Evolutionary conservation across 2,329 filamentous ascomycete genomes (phyloP).

Genomic region (Ophiostoma ips): DNA sequence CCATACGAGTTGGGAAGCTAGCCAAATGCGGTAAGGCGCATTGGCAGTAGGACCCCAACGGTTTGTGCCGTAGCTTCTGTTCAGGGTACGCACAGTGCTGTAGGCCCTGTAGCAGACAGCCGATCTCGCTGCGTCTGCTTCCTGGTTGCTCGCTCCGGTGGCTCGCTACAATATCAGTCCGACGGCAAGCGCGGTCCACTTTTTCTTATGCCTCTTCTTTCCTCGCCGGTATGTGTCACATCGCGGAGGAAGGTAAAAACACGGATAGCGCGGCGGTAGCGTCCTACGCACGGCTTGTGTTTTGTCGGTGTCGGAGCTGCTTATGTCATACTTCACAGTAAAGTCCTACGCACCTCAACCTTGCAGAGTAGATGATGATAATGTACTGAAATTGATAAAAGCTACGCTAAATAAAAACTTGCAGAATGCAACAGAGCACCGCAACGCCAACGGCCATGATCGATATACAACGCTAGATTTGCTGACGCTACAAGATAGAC

Average conservation of each 20-base stretch:
- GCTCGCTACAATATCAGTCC: constrained; percentile 10
- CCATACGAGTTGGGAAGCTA: constrained; percentile 1
- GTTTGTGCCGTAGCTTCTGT: constrained; percentile 1
- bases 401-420: no score
- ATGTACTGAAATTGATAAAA: no score
- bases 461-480: no score
- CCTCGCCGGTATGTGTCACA: not conserved
- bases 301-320: no score
- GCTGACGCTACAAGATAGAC: no score
- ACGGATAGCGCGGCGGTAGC: not conserved
- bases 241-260: not conserved
- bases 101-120: not conserved
- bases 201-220: not conserved
- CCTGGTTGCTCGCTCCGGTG: not conserved
- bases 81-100: no score
- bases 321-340: no score
- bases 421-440: no score
- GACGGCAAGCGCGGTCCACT: constrained; percentile 7
- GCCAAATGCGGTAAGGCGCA: constrained; percentile 1
- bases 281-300: no score
- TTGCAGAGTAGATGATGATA: no score
- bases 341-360: no score
- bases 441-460: no score
- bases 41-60: constrained; percentile 6
- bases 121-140: constrained; percentile 7